Percentiles rank a stretch among this genome's conserved stretches.
Conservation (phyloP, 306 rosid species). For the Abrus pulchellus region DNA sequence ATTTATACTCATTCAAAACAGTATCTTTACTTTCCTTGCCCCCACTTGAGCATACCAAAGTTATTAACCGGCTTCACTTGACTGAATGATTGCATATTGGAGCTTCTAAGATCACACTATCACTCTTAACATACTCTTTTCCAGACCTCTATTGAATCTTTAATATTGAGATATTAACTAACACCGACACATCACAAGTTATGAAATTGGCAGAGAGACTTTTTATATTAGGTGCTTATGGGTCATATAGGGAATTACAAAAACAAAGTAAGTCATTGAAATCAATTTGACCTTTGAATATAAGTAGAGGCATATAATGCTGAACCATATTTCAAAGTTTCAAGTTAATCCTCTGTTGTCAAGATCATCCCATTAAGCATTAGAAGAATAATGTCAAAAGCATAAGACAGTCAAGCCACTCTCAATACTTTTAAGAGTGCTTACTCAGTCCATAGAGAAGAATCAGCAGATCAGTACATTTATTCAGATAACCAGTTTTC, state of each 20-base stretch:
- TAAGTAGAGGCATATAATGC: conserved; percentile 10
- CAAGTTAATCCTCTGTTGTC: background rate
- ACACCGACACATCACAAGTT: background rate
- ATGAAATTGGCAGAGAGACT: conserved; percentile 22
- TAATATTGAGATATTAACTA: conserved; percentile 8
- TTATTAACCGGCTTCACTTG: conserved; percentile 16
- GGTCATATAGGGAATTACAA: conserved; percentile 19
- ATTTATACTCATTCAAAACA: conserved; percentile 12
- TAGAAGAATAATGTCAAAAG: conserved; percentile 6
- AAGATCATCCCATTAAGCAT: background rate
- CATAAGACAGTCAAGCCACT: background rate
- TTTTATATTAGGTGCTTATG: conserved; percentile 11
- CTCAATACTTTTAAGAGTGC: conserved; percentile 21
- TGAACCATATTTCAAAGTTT: conserved; percentile 14
- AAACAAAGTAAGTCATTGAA: background rate
- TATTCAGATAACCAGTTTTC: conserved; percentile 14
- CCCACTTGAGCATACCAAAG: background rate
- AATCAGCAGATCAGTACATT: background rate
- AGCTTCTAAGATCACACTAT: conserved; percentile 21
- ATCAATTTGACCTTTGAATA: conserved; percentile 3
- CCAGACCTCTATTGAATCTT: conserved; percentile 19
- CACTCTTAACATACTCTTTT: background rate
- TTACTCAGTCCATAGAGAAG: conserved; percentile 1
- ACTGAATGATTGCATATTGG: conserved; percentile 21
- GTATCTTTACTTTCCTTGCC: conserved; percentile 22